Base-by-base conservation (phyloP, 148 eudicot species). In the Vaccinium myrtillus region DNA sequence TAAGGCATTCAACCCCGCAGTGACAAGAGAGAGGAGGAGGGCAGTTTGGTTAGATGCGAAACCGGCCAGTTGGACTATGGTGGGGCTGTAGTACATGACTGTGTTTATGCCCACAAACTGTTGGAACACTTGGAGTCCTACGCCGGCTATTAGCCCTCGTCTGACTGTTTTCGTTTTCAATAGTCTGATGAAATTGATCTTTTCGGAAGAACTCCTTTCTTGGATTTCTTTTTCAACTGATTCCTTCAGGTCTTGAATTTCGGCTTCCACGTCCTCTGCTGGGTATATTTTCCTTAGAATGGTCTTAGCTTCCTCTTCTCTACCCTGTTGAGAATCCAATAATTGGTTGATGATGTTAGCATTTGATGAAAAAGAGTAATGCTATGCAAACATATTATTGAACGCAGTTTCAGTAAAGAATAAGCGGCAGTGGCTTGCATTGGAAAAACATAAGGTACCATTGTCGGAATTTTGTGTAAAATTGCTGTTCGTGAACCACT, bases 41-140 rank as follows among this genome's bases (percentile, higher is more conserved):
- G 97, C 94, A 0, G 94, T 92, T 54, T 85, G 89, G 85, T 94
- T 92, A 0, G 93, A 92, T 0, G 94, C 93, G 46, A 77, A 88
- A 8, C 94, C 97, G 1, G 94, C 93, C 21, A 89, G 56, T 54
- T 93, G 96, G 25, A 93, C 87, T 49, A 93, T 93, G 21, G 96
- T 91, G 15, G 96, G 89, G 16, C 93, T 92, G 86, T 92, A 92
- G 73, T 92, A 92, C 93, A 92, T 92, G 25, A 92, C 94, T 0
- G 94, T 93, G 91, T 93, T 93, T 49, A 93, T 93, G 77, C 94
- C 94, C 18, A 92, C 88, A 81, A 93, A 92, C 79, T 93, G 94
- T 77, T 92, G 97, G 86, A 90, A 91, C 8, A 92, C 89, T 81
- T 91, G 94, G 8, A 94, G 91, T 5, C 94, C 94, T 0, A 92